Base-by-base conservation (phyloP, 176 grass and related monocot species). In the Microstegium vimineum region DNA sequence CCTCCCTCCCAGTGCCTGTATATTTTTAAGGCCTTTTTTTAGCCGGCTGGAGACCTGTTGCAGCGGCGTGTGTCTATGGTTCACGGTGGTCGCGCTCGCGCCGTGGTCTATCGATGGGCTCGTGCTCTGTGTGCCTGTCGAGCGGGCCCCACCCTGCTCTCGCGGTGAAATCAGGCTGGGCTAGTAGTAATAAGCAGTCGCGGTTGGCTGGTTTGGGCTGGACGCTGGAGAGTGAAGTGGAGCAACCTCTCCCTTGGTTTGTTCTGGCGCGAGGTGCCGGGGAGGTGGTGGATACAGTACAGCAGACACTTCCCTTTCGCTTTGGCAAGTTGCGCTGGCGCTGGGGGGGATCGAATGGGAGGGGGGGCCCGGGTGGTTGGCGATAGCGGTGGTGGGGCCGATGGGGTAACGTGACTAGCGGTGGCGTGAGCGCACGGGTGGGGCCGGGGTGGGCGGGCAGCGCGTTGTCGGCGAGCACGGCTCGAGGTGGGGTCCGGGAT, bases 341-440 rank as follows among this genome's bases (percentile, higher is more conserved):
- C n/a, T n/a, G n/a, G n/a, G n/a, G n/a, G 14, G 11, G 45, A 22
- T 20, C 42, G 40, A 42, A n/a, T n/a, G 13, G 1, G 34, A n/a
- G n/a, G n/a, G n/a, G n/a, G 1, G 8, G 22, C 54, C n/a, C 54
- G 26, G 13, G 28, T 37, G 18, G 25, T 26, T 15, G 47, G 62
- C 38, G 79, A 38, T 22, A 26, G 40, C 20, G 81, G 78, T 40
- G 66, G 33, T 2, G 62, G 81, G 26, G 41, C 15, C 0, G 5
- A 22, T n/a, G 33, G 26, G 87, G 72, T 64, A 89, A 77, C 83
- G 28, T 54, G 73, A 86, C 78, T 27, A 71, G 83, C 30, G 78
- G 78, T 73, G 78, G 71, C 14, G 35, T 10, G 66, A 69, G 8
- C 6, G 41, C 69, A n/a, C 0, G 67, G n/a, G 73, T 30, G 78